A percentile compares a stretch with the other conserved stretches of the same genome.
Evolutionary conservation across 2,329 filamentous ascomycete species (phyloP).

Genomic region (Venturia effusa): DNA sequence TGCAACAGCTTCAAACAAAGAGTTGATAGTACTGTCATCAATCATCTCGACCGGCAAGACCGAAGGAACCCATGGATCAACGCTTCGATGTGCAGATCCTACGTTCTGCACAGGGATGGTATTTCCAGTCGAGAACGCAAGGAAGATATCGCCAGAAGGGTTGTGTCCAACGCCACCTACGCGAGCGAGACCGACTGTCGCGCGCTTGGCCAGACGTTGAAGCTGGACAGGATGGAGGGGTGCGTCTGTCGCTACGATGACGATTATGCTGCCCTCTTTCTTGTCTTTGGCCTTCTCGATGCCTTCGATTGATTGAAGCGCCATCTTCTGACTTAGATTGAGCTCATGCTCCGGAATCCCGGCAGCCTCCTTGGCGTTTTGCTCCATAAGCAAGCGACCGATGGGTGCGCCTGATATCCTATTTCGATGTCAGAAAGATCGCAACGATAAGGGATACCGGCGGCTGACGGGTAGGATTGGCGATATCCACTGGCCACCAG

Average conservation of each 20-base stretch:
- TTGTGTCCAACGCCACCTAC: slow-evolving; percentile 53
- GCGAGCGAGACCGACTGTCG: slow-evolving; percentile 48
- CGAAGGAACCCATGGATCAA: slow-evolving; percentile 26
- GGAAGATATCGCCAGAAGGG: slow-evolving; percentile 54
- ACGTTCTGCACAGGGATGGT: slow-evolving; percentile 35
- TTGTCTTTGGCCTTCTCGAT: slow-evolving; percentile 31
- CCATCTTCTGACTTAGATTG: slow-evolving; percentile 13
- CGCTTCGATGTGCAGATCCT: slow-evolving; percentile 16
- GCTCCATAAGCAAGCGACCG: slow-evolving; percentile 44
- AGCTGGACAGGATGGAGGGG: slow-evolving; percentile 48
- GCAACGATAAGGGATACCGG: background rate
- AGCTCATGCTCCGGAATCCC: slow-evolving; percentile 23
- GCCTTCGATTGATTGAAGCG: background rate
- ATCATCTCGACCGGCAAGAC: slow-evolving; percentile 39
- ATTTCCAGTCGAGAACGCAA: slow-evolving; percentile 55
- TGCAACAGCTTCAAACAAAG: slow-evolving; percentile 49
- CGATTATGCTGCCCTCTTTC: slow-evolving; percentile 52
- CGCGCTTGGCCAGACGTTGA: slow-evolving; percentile 47
- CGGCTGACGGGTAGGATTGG: no score
- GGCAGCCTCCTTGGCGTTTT: slow-evolving; percentile 28
- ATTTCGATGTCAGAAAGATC: slow-evolving; percentile 24
- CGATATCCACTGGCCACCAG: no score
- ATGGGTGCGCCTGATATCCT: slow-evolving; percentile 51
- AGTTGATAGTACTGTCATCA: slow-evolving; percentile 50
- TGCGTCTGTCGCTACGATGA: slow-evolving; percentile 49